Evolutionary conservation across 2,329 filamentous ascomycete genomes (phyloP).

Genomic region (Decorospora gaudefroyi): DNA sequence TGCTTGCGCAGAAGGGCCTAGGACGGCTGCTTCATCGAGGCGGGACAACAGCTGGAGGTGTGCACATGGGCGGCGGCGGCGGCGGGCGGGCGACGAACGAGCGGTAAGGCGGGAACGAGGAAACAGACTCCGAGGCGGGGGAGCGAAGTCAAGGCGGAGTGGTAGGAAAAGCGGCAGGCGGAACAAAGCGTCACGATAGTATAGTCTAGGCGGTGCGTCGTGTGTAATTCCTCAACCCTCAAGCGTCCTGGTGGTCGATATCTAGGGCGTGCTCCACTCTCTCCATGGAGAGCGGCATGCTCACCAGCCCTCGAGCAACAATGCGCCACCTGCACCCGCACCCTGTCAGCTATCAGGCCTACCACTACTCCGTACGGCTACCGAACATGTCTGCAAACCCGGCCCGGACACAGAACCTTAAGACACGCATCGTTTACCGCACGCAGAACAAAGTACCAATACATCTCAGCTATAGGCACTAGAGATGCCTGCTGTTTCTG

Average conservation of each 20-base stretch:
- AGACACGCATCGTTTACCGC: too few relatives aligned
- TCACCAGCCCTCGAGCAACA: constrained; percentile 9
- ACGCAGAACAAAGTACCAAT: too few relatives aligned
- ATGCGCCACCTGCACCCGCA: constrained; percentile 15
- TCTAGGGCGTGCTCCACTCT: constrained; percentile 9
- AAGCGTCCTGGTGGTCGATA: not conserved
- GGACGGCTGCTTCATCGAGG: constrained; percentile 48
- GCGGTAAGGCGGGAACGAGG: too few relatives aligned
- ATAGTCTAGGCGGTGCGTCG: not conserved
- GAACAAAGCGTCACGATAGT: not conserved
- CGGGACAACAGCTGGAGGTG: constrained; percentile 29
- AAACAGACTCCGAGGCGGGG: too few relatives aligned
- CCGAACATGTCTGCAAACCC: constrained; percentile 4
- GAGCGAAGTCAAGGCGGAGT: too few relatives aligned
- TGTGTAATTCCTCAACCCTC: not conserved
- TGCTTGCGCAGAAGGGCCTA: constrained; percentile 43
- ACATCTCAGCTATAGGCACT: too few relatives aligned
- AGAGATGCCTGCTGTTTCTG: too few relatives aligned
- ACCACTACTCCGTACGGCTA: constrained; percentile 11
- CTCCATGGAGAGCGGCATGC: constrained; percentile 17
- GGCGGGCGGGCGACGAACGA: not conserved
- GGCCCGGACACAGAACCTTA: too few relatives aligned
- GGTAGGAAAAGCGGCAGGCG: not conserved
- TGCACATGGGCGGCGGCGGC: constrained; percentile 27
- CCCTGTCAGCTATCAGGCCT: not conserved